Evolutionary conservation across 169 alveolate species (phyloP).

Genomic region (Plasmodium gallinaceum): DNA sequence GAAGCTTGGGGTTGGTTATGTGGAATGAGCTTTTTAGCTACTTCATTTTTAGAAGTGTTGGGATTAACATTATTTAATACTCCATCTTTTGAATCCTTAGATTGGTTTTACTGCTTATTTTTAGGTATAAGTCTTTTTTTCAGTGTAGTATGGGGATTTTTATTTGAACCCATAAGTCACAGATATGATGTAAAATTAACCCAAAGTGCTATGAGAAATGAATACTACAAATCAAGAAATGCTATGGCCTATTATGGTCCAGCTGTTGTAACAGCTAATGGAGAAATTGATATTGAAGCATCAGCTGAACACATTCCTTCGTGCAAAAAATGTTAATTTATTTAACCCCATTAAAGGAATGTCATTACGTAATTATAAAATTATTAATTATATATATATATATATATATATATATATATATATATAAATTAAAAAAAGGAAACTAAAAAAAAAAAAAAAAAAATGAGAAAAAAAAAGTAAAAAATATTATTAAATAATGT

Average conservation of each 20-base stretch:
- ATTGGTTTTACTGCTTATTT: conserved; percentile 87
- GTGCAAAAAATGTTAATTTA: conserved; percentile 27
- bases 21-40: conserved; percentile 85
- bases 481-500: too few species aligned
- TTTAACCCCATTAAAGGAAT: background rate
- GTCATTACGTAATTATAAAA: background rate
- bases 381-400: conserved; percentile 4
- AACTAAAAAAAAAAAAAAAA: background rate
- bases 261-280: conserved; percentile 92
- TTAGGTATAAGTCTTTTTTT: conserved; percentile 86
- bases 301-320: conserved; percentile 55
- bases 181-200: conserved; percentile 91
- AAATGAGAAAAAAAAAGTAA: background rate
- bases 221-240: conserved; percentile 92
- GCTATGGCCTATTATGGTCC: conserved; percentile 96
- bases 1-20: conserved; percentile 95
- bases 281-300: conserved; percentile 88
- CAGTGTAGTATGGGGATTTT: conserved; percentile 89
- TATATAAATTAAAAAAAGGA: background rate
- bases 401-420: conserved; percentile 2
- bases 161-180: conserved; percentile 92
- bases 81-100: conserved; percentile 82
- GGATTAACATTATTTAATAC: conserved; percentile 85
- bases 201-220: conserved; percentile 93
- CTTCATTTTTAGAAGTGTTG: conserved; percentile 85